Conservation (phyloP, 2,329 filamentous ascomycete species). For the Dactylonectria macrodidyma region DNA sequence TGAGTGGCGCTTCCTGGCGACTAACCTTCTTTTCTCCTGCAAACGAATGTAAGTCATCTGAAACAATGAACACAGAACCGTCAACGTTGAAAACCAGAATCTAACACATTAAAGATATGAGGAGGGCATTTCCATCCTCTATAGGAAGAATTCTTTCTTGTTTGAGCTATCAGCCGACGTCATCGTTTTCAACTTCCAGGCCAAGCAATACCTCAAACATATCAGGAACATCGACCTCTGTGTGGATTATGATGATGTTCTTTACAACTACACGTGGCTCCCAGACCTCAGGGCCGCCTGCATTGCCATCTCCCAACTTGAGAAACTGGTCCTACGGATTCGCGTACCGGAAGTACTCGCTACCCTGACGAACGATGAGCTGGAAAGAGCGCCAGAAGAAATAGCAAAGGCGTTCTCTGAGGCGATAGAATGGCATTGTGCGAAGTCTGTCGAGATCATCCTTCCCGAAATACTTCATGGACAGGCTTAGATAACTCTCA, state of each 20-base stretch:
- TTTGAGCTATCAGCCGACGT: not conserved
- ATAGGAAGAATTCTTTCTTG: slow-evolving; percentile 5
- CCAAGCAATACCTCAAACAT: not conserved
- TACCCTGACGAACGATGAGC: too few species aligned
- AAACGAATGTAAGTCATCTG: slow-evolving; percentile 21
- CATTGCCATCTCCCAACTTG: too few species aligned
- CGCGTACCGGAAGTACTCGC: too few species aligned
- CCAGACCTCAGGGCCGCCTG: not conserved
- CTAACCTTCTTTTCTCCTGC: slow-evolving; percentile 11
- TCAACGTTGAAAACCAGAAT: not conserved
- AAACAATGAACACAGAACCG: not conserved
- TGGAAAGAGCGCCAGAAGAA: too few species aligned
- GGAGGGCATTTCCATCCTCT: slow-evolving; percentile 18
- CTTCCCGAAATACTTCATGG: too few species aligned
- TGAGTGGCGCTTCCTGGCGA: slow-evolving; percentile 13
- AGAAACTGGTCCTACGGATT: too few species aligned
- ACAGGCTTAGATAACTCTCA: too few species aligned
- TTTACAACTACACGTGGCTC: not conserved
- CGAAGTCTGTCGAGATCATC: too few species aligned
- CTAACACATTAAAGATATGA: not conserved
- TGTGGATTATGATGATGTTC: too few species aligned
- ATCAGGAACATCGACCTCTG: not conserved
- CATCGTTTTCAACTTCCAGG: not conserved
- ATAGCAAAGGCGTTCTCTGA: too few species aligned
- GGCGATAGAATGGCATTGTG: too few species aligned